A percentile compares a stretch with the other conserved stretches of the same genome.
Evolutionary conservation across 1,284 basidiomycete genomes (phyloP).

Genomic region (Puccinia polysora): DNA sequence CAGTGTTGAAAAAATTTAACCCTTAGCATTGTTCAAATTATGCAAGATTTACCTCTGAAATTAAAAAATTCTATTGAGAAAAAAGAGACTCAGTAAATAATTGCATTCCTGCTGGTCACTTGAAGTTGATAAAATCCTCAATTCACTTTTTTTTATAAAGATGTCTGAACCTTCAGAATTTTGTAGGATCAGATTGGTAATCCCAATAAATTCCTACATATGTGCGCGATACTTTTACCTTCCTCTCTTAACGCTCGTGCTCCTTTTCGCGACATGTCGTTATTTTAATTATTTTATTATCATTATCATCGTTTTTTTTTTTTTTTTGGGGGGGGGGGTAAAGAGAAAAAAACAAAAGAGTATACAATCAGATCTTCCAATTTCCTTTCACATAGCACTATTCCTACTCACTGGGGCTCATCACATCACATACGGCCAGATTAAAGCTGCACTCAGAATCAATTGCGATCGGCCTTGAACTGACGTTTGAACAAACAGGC

Average conservation of each 20-base stretch:
- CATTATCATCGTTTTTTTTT: too few relatives aligned
- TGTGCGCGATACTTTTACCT: conserved; percentile 16
- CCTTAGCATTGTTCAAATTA: too few relatives aligned
- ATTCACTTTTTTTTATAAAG: too few relatives aligned
- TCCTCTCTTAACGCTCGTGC: not conserved
- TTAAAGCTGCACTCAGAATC: conserved; percentile 28
- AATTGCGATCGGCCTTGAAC: conserved; percentile 10
- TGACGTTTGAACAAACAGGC: not conserved
- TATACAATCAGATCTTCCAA: too few relatives aligned
- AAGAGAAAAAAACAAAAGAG: not conserved
- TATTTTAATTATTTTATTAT: too few relatives aligned
- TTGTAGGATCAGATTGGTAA: conserved; percentile 26
- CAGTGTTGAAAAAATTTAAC: too few relatives aligned
- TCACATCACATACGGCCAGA: conserved; percentile 37
- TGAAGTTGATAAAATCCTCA: too few relatives aligned
- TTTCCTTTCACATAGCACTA: not conserved
- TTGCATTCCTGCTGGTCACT: too few relatives aligned
- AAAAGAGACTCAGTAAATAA: too few relatives aligned
- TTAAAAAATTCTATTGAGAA: too few relatives aligned
- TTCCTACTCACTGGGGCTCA: not conserved
- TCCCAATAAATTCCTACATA: conserved; percentile 29
- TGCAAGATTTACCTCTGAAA: too few relatives aligned
- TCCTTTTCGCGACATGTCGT: not conserved
- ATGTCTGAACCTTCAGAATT: not conserved
- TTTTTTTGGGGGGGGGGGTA: not conserved